Percentiles rank a stretch among this genome's conserved stretches.
phyloP scores from a whole-genome alignment of 352 stramenopile genomes.

The Salisapilia sapeloensis region DNA sequence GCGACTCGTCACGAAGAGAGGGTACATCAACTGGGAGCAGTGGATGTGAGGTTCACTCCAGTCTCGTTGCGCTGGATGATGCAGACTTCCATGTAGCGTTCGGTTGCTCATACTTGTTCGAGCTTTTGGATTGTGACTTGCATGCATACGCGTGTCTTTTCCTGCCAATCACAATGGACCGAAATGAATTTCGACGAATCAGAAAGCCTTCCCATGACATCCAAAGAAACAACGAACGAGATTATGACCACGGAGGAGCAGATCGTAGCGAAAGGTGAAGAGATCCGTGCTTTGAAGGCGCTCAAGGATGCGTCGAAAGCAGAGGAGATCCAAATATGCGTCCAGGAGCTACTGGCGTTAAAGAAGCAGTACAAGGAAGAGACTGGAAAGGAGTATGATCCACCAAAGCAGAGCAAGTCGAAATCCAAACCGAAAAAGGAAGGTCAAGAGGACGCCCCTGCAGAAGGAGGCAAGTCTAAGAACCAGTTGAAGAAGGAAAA shows the following conservation, averaged over 20 bases:
- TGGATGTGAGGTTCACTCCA: slow-evolving; percentile 81
- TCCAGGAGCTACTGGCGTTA: slow-evolving; percentile 26
- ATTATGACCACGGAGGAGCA: slow-evolving; percentile 21
- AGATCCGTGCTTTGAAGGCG: slow-evolving; percentile 72
- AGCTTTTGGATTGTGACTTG: no score
- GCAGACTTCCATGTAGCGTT: slow-evolving; percentile 66
- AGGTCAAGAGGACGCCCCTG: neutral
- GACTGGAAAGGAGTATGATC: slow-evolving; percentile 53
- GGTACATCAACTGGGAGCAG: slow-evolving; percentile 80
- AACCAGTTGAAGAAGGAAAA: slow-evolving; percentile 82
- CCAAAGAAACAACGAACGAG: no score
- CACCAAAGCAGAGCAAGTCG: slow-evolving; percentile 15
- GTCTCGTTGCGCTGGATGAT: slow-evolving; percentile 59
- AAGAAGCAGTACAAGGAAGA: slow-evolving; percentile 46
- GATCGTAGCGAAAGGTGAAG: slow-evolving; percentile 53
- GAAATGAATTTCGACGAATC: no score
- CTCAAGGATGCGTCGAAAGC: slow-evolving; percentile 31
- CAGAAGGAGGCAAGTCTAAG: slow-evolving; percentile 44
- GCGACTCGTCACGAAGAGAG: slow-evolving; percentile 74
- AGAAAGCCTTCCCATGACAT: no score
- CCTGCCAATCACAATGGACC: no score
- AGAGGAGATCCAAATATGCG: slow-evolving; percentile 10
- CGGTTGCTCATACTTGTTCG: no score
- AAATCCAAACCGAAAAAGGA: slow-evolving; percentile 12
- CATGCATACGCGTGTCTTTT: no score